Evolutionary conservation across 1,139 yeast genomes (phyloP).

Genomic region (Zygosaccharomyces pseudobailii): DNA sequence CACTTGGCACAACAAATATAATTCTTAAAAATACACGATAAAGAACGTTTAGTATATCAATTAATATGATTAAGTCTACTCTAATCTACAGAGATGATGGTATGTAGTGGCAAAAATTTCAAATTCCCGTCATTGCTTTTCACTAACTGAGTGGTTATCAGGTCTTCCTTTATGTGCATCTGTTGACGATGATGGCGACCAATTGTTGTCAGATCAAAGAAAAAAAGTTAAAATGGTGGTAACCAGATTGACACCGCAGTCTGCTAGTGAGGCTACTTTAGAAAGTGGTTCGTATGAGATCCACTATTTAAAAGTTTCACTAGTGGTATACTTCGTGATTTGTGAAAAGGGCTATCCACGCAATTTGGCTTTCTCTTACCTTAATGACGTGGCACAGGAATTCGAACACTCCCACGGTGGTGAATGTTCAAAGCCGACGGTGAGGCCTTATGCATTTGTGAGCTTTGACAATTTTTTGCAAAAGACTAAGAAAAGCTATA

Average conservation of each 20-base stretch:
- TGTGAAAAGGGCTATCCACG: constrained; percentile 78
- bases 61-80: constrained; percentile 62
- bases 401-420: constrained; percentile 74
- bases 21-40: neutral
- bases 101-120: constrained; percentile 36
- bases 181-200: constrained; percentile 70
- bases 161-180: constrained; percentile 92
- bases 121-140: neutral
- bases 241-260: constrained; percentile 69
- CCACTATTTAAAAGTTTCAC: constrained; percentile 63
- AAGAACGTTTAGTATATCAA: neutral
- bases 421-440: constrained; percentile 57
- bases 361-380: constrained; percentile 81
- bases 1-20: neutral
- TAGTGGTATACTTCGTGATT: constrained; percentile 71
- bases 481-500: constrained; percentile 83
- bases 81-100: constrained; percentile 69
- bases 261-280: constrained; percentile 82
- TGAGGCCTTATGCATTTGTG: constrained; percentile 87
- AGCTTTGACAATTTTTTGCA: constrained; percentile 79
- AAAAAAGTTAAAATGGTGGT: constrained; percentile 77
- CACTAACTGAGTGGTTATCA: constrained; percentile 23
- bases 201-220: constrained; percentile 65
- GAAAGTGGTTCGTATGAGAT: constrained; percentile 73
- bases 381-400: constrained; percentile 76